phyloP scores from a whole-genome alignment of 2,329 filamentous ascomycete species.

The Diplocarpon rosae region DNA sequence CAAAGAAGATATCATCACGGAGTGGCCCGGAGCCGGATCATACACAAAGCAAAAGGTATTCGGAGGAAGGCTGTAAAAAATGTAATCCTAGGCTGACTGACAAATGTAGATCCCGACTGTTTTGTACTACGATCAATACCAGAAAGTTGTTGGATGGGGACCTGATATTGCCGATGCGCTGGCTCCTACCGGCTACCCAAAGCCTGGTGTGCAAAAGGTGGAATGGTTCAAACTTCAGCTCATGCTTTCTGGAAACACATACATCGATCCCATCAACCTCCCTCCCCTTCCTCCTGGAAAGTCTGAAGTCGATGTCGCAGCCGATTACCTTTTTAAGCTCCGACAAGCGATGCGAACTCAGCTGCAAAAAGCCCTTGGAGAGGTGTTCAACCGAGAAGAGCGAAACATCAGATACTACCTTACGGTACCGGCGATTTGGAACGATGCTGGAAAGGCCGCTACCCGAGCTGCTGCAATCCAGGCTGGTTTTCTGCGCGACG shows the following conservation, averaged over 20 bases:
- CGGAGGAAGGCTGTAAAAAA: neutral
- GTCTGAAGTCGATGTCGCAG: conserved; percentile 98
- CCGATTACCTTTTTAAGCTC: conserved; percentile 96
- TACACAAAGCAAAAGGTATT: conserved; percentile 95
- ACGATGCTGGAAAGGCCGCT: conserved; percentile 94
- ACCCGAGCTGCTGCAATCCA: conserved; percentile 93
- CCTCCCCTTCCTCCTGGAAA: conserved; percentile 94
- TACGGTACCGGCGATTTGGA: conserved; percentile 99
- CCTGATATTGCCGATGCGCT: conserved; percentile 95
- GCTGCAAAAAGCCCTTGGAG: conserved; percentile 89
- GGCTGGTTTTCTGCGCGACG: conserved; percentile 89
- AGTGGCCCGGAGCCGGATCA: conserved; percentile 95
- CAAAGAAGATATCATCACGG: conserved; percentile 96
- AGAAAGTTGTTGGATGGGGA: conserved; percentile 99
- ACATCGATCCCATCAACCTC: conserved; percentile 98
- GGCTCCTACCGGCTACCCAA: conserved; percentile 93
- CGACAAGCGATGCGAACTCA: conserved; percentile 94
- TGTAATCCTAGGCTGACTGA: conserved; percentile 14
- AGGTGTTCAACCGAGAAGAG: conserved; percentile 96
- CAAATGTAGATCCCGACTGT: conserved; percentile 78
- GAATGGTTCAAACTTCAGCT: conserved; percentile 99
- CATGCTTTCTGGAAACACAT: conserved; percentile 97
- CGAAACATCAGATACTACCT: conserved; percentile 96
- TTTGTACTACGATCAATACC: conserved; percentile 98
- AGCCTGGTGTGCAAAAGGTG: conserved; percentile 95